Conservation (phyloP, 129 eudicot genomes). For the Sambucus nigra region DNA sequence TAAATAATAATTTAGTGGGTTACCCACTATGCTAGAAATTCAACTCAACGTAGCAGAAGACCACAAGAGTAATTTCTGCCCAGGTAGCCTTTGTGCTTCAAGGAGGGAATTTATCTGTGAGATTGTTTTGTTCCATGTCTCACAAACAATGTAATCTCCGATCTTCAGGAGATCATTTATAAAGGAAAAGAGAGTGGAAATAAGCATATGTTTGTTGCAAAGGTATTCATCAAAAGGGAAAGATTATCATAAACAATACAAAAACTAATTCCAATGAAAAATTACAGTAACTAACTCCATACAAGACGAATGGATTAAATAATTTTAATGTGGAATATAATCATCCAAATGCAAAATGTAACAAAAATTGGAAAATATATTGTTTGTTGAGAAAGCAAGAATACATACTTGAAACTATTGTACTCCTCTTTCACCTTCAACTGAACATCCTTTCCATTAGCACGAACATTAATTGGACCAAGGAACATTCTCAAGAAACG, state of each 20-base stretch:
- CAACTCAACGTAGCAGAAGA: too few relatives aligned
- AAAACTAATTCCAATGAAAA: too few relatives aligned
- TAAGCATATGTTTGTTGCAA: not conserved
- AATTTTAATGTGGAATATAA: not conserved
- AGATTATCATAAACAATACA: constrained; percentile 5
- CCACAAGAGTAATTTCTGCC: too few relatives aligned
- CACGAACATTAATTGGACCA: constrained; percentile 88
- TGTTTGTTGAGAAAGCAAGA: not conserved
- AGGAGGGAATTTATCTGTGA: too few relatives aligned
- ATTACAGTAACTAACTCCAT: constrained; percentile 5
- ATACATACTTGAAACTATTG: constrained; percentile 64
- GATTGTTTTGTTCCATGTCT: too few relatives aligned
- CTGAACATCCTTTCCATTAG: constrained; percentile 75
- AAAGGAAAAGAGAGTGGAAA: not conserved
- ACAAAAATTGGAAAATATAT: not conserved
- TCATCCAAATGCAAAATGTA: constrained; percentile 1
- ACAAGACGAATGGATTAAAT: not conserved
- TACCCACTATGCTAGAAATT: too few relatives aligned
- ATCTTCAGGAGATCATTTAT: not conserved
- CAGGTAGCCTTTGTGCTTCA: too few relatives aligned
- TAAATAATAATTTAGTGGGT: too few relatives aligned
- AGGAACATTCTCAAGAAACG: constrained; percentile 71
- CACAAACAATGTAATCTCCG: not conserved
- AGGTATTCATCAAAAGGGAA: not conserved
- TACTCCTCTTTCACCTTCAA: constrained; percentile 92